Evolutionary conservation across 148 eudicot genomes (phyloP).

Genomic region (Heliosperma pusillum): DNA sequence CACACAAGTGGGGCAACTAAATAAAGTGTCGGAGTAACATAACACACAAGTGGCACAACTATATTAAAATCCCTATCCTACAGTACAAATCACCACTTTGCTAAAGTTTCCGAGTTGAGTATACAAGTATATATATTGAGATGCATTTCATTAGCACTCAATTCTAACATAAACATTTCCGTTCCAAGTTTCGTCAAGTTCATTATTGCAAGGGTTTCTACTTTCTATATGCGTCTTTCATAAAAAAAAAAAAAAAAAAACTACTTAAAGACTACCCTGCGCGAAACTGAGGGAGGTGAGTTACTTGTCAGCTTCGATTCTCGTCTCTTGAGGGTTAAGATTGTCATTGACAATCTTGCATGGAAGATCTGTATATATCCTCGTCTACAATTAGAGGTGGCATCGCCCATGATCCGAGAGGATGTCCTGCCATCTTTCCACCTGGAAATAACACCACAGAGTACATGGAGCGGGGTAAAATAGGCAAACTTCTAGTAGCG

Average conservation of each 20-base stretch:
- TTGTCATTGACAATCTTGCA: slow-evolving; percentile 20
- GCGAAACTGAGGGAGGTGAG: neutral
- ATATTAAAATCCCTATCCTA: too few relatives aligned
- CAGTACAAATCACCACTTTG: too few relatives aligned
- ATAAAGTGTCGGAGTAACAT: too few relatives aligned
- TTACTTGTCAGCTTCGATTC: neutral
- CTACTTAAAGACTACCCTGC: neutral
- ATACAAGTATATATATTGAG: too few relatives aligned
- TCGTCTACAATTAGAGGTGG: slow-evolving; percentile 79
- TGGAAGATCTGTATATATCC: slow-evolving; percentile 50
- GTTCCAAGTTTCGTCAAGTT: too few relatives aligned
- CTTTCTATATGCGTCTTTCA: neutral
- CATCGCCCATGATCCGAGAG: slow-evolving; percentile 90
- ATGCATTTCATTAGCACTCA: too few relatives aligned
- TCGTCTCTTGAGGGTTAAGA: neutral
- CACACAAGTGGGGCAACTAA: too few relatives aligned
- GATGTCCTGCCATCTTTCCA: slow-evolving; percentile 59
- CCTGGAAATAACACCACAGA: slow-evolving; percentile 41
- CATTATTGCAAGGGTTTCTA: neutral
- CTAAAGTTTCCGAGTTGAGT: too few relatives aligned
- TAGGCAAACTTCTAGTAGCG: neutral
- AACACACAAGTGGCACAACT: too few relatives aligned
- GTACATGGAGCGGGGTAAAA: neutral
- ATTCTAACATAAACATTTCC: too few relatives aligned
- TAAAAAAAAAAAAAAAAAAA: too few relatives aligned